These are phyloP conservation scores for Syzygium aqueum DNA, from an alignment of 345 rosid species.

Conservation along the genomic window DNA sequence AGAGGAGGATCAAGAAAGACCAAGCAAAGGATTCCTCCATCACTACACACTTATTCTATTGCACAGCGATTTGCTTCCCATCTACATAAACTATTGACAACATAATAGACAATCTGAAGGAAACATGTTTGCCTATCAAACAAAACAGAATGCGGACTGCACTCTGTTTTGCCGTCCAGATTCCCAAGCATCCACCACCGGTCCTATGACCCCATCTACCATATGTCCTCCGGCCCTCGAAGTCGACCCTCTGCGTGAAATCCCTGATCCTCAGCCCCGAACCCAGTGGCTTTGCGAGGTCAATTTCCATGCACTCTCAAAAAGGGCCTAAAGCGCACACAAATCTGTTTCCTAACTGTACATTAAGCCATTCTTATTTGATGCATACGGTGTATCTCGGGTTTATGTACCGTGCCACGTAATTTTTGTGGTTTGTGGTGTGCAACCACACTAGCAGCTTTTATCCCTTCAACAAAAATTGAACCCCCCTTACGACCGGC, in stretches of 20 bases:
- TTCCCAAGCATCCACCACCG: neutral
- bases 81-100: neutral
- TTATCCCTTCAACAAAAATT: neutral
- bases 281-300: neutral
- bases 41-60: neutral
- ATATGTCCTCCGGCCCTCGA: neutral
- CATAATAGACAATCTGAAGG: neutral
- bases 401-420: neutral
- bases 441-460: neutral
- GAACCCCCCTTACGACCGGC: neutral
- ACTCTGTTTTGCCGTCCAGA: neutral
- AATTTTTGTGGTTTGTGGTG: neutral
- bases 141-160: neutral
- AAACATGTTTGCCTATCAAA: neutral
- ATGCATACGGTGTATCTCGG: neutral
- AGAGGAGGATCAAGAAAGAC: neutral
- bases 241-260: neutral
- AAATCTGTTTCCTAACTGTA: fast-evolving
- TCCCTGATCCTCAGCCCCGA: neutral
- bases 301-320: neutral
- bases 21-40: neutral
- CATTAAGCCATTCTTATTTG: neutral
- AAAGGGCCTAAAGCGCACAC: neutral
- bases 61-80: neutral
- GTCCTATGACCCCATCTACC: neutral